Evolutionary conservation across 768 basidiomycete species (phyloP).

Genomic region (Chalciporus piperatus): DNA sequence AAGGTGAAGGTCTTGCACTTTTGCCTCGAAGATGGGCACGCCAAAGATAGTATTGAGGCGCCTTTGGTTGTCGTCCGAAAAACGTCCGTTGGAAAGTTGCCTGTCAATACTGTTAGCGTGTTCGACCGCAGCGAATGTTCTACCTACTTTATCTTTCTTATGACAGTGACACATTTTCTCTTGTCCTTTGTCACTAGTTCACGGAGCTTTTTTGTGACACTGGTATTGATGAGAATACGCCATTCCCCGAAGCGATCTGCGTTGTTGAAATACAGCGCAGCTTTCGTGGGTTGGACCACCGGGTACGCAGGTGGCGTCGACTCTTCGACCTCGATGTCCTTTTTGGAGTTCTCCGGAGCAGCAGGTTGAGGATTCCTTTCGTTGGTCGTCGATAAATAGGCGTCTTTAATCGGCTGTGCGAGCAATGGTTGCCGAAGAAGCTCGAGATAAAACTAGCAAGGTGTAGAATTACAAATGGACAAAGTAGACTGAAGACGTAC

Average conservation of each 20-base stretch:
- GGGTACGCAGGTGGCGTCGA: conserved; percentile 36
- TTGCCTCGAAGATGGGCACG: conserved; percentile 66
- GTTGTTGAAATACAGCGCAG: conserved; percentile 58
- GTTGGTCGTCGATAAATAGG: conserved; percentile 4
- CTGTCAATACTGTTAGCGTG: conserved; percentile 32
- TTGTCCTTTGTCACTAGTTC: conserved; percentile 43
- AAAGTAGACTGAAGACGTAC: background rate
- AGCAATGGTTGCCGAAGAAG: conserved; percentile 19
- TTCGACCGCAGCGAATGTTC: background rate
- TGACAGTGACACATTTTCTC: conserved; percentile 48
- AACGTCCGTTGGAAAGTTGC: conserved; percentile 66
- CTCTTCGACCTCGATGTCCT: background rate
- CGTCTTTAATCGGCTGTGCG: conserved; percentile 3
- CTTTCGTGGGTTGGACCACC: conserved; percentile 54
- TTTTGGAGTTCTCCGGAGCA: background rate
- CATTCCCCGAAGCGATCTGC: conserved; percentile 62
- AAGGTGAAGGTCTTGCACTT: conserved; percentile 52
- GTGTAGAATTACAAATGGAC: background rate
- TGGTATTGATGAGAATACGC: conserved; percentile 53
- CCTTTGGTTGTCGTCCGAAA: conserved; percentile 69
- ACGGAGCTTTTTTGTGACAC: conserved; percentile 49
- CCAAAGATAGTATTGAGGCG: conserved; percentile 44
- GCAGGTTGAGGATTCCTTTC: background rate
- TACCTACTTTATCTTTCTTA: conserved; percentile 67
- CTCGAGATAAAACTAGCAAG: conserved; percentile 24